Evolutionary conservation across 2,329 filamentous ascomycete genomes (phyloP).

Genomic region (Colletotrichum lupini): DNA sequence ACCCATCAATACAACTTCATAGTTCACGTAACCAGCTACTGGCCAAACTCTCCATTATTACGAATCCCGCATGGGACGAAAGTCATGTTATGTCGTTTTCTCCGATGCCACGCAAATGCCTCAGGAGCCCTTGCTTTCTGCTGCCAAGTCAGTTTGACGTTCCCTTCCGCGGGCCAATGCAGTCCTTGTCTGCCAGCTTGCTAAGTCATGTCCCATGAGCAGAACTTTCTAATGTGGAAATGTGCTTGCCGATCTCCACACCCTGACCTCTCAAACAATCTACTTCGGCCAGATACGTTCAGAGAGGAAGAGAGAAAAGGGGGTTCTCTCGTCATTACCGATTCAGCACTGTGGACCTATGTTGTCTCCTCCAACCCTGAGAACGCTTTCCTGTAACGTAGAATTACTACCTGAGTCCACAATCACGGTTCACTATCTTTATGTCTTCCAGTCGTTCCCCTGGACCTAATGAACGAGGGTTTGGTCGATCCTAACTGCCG

Average conservation of each 20-base stretch:
- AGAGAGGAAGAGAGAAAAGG: neutral
- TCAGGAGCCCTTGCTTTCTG: neutral
- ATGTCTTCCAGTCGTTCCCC: neutral
- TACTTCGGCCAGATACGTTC: neutral
- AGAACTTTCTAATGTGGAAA: neutral
- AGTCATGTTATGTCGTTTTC: neutral
- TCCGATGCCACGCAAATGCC: neutral
- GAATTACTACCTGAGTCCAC: constrained; percentile 21
- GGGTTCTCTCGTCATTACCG: neutral
- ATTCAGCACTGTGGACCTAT: neutral
- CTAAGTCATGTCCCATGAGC: neutral
- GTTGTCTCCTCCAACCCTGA: neutral
- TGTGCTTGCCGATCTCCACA: neutral
- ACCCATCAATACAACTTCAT: neutral
- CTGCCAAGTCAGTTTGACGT: neutral
- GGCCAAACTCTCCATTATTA: neutral
- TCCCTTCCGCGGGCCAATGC: neutral
- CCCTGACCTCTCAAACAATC: neutral
- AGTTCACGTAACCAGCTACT: neutral
- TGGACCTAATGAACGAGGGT: neutral
- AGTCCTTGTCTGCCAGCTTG: neutral
- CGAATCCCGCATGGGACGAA: neutral
- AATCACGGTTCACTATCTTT: neutral
- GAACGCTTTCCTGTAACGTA: neutral
- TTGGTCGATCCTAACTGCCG: neutral